Evolutionary conservation across 78 protist genomes (phyloP).

Genomic region (Neovahlkampfia damariscottae): DNA sequence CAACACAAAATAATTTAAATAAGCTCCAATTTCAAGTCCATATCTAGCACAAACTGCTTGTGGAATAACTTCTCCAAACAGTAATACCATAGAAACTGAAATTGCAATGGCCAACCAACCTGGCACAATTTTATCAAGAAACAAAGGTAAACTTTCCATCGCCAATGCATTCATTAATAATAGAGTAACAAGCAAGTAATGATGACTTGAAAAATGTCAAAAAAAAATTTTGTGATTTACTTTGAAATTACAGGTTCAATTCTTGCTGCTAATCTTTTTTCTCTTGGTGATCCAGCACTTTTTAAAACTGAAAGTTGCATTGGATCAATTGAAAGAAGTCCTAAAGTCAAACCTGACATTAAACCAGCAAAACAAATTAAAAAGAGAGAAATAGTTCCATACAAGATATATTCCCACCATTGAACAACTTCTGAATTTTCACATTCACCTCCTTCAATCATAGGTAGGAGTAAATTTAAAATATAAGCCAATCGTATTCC

Average conservation of each 20-base stretch:
- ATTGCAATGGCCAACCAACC: conserved; percentile 31
- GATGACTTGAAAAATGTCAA: conserved; percentile 5
- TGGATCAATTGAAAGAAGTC: conserved; percentile 40
- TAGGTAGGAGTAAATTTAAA: too few relatives aligned
- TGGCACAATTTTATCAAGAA: conserved; percentile 36
- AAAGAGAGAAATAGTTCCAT: too few relatives aligned
- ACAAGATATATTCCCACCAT: too few relatives aligned
- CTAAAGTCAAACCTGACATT: conserved; percentile 53
- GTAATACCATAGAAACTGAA: conserved; percentile 36
- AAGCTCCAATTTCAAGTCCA: conserved; percentile 51
- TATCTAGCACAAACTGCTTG: conserved; percentile 44
- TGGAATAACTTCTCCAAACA: conserved; percentile 68
- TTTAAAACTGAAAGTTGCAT: conserved; percentile 8
- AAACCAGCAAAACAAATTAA: conserved; percentile 30
- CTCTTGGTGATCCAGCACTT: background rate
- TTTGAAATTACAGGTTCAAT: conserved; percentile 6
- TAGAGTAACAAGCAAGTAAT: conserved; percentile 54
- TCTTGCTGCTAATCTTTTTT: background rate
- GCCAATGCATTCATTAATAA: conserved; percentile 50
- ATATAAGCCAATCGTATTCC: too few relatives aligned
- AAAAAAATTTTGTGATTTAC: background rate
- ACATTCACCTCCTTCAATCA: too few relatives aligned
- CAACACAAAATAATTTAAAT: conserved; percentile 20
- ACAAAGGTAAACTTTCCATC: conserved; percentile 62
- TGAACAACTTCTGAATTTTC: too few relatives aligned